Evolutionary conservation across 2,329 filamentous ascomycete species (phyloP).

Genomic region (Pseudocercospora crystallina): DNA sequence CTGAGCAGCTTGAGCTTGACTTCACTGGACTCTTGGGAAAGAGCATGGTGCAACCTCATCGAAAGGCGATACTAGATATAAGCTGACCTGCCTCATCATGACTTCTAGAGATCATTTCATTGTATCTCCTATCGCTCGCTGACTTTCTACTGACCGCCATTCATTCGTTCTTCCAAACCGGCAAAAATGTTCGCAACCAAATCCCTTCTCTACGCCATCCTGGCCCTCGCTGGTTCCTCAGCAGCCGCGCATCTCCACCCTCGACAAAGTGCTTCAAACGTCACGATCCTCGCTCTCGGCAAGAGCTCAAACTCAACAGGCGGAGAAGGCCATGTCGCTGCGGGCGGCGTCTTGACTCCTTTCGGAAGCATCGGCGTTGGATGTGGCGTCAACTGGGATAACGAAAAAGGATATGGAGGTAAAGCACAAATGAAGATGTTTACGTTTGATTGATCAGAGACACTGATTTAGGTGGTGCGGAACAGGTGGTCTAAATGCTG

Average conservation of each 20-base stretch:
- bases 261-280: slow-evolving; percentile 1
- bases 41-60: no score
- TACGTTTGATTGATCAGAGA: background rate
- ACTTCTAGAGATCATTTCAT: no score
- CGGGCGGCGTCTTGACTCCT: slow-evolving; percentile 12
- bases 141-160: no score
- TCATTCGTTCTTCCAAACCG: no score
- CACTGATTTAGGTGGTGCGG: no score
- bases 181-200: background rate
- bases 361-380: slow-evolving; percentile 20
- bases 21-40: no score
- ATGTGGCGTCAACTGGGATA: slow-evolving; percentile 22
- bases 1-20: no score
- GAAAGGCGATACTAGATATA: no score
- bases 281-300: slow-evolving; percentile 11
- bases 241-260: background rate
- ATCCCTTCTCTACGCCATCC: background rate
- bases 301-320: slow-evolving; percentile 18
- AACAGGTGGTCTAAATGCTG: slow-evolving; percentile 20
- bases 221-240: background rate
- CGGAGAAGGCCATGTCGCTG: slow-evolving; percentile 17
- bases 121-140: no score
- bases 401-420: slow-evolving; percentile 19
- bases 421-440: background rate
- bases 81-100: no score